Percentiles rank a stretch among this genome's conserved stretches.
Conservation (phyloP, 1,284 basidiomycete genomes). For the Irpex sp. region DNA sequence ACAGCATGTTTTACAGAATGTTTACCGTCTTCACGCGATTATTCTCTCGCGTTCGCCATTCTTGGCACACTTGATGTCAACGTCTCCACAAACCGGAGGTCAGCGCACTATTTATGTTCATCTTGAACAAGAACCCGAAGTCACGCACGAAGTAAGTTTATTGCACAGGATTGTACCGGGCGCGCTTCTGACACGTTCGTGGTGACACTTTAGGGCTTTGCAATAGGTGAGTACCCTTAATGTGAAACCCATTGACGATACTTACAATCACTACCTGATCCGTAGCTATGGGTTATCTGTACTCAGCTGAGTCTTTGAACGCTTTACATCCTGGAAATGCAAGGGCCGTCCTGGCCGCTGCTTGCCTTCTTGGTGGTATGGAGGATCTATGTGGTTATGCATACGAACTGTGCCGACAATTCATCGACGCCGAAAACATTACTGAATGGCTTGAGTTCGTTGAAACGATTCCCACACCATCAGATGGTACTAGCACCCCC, state of each 20-base stretch:
- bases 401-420: conserved; percentile 73
- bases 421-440: conserved; percentile 72
- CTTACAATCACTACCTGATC: conserved; percentile 3
- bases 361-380: conserved; percentile 81
- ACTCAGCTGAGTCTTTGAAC: conserved; percentile 67
- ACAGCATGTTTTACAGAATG: conserved; percentile 72
- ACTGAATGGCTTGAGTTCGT: conserved; percentile 75
- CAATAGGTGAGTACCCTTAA: conserved; percentile 47
- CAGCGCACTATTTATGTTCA: conserved; percentile 70
- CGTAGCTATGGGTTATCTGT: conserved; percentile 73
- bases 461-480: conserved; percentile 46
- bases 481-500: conserved; percentile 50
- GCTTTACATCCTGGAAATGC: conserved; percentile 74
- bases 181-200: conserved; percentile 18
- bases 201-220: conserved; percentile 52
- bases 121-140: conserved; percentile 73
- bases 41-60: conserved; percentile 84
- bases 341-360: conserved; percentile 77
- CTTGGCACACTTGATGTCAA: conserved; percentile 80
- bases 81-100: conserved; percentile 57
- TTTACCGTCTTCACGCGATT: conserved; percentile 75
- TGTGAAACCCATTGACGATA: neutral
- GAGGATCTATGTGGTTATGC: conserved; percentile 76
- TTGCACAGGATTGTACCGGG: neutral
- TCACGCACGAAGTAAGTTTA: conserved; percentile 73